Evolutionary conservation across 1,284 basidiomycete genomes (phyloP).

Genomic region (Boletus coffeatus): DNA sequence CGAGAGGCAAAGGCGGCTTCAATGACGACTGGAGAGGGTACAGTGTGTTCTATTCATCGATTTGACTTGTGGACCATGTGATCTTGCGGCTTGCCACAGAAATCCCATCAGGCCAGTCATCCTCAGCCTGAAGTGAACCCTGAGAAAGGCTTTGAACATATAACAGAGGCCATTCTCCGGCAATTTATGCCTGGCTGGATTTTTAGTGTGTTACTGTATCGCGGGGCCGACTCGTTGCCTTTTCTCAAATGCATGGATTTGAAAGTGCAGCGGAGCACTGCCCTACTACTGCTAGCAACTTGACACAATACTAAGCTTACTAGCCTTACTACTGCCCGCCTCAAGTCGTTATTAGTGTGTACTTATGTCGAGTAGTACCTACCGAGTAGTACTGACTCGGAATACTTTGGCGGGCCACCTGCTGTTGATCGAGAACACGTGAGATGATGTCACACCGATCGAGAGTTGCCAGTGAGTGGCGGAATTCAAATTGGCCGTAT

Average conservation of each 20-base stretch:
- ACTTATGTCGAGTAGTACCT: not conserved
- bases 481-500: too few relatives aligned
- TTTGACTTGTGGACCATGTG: not conserved
- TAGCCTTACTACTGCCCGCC: not conserved
- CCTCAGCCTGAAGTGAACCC: not conserved
- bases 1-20: not conserved
- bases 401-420: not conserved
- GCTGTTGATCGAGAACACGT: too few relatives aligned
- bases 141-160: not conserved
- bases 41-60: not conserved
- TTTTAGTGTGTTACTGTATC: not conserved
- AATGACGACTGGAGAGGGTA: not conserved
- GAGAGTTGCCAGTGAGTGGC: not conserved
- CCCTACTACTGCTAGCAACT: not conserved
- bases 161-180: not conserved
- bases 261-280: not conserved
- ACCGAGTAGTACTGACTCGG: too few relatives aligned
- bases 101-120: not conserved
- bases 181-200: not conserved
- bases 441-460: constrained; percentile 6
- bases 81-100: not conserved
- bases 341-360: not conserved
- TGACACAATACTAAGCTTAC: not conserved
- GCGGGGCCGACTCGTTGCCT: not conserved
- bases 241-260: not conserved